Percentiles rank a stretch among this genome's conserved stretches.
Evolutionary conservation across 805 yeast species (phyloP).

Genomic region (Kodamaea fukazawae): DNA sequence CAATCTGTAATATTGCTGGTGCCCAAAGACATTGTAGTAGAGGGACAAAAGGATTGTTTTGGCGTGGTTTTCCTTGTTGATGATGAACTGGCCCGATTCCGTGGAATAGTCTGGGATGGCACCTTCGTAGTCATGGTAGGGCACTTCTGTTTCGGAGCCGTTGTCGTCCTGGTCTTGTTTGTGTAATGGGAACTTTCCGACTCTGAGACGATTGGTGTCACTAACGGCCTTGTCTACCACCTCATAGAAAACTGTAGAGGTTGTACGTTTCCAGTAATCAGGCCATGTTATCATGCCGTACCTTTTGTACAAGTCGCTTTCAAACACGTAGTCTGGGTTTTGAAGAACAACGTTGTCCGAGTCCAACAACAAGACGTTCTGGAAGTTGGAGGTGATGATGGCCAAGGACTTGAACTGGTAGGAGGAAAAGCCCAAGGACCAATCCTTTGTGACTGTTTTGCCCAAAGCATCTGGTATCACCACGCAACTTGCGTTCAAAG

Average conservation of each 20-base stretch:
- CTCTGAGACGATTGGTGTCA: slow-evolving; percentile 26
- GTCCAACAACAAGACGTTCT: slow-evolving; percentile 32
- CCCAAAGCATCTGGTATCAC: slow-evolving; percentile 49
- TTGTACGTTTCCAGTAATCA: slow-evolving; percentile 41
- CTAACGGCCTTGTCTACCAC: slow-evolving; percentile 32
- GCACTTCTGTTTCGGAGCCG: slow-evolving; percentile 22
- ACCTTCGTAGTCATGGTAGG: slow-evolving; percentile 64
- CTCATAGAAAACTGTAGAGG: slow-evolving; percentile 35
- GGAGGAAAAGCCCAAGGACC: slow-evolving; percentile 47
- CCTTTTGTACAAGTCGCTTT: slow-evolving; percentile 26
- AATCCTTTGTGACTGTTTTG: slow-evolving; percentile 38
- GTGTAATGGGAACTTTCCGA: slow-evolving; percentile 22
- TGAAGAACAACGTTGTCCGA: slow-evolving; percentile 32
- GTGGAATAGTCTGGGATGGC: slow-evolving; percentile 68
- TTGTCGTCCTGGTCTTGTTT: slow-evolving; percentile 6
- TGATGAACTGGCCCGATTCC: slow-evolving; percentile 65
- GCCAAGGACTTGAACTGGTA: slow-evolving; percentile 70
- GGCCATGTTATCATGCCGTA: slow-evolving; percentile 44
- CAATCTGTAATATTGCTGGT: slow-evolving; percentile 55
- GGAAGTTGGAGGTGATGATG: slow-evolving; percentile 32
- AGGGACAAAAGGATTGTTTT: slow-evolving; percentile 55
- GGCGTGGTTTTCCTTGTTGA: slow-evolving; percentile 57
- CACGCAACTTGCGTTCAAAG: slow-evolving; percentile 64
- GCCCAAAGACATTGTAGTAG: slow-evolving; percentile 67
- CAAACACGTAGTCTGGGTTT: slow-evolving; percentile 31